Base-by-base conservation (phyloP, 352 stramenopile species). In the Phytophthora sojae region DNA sequence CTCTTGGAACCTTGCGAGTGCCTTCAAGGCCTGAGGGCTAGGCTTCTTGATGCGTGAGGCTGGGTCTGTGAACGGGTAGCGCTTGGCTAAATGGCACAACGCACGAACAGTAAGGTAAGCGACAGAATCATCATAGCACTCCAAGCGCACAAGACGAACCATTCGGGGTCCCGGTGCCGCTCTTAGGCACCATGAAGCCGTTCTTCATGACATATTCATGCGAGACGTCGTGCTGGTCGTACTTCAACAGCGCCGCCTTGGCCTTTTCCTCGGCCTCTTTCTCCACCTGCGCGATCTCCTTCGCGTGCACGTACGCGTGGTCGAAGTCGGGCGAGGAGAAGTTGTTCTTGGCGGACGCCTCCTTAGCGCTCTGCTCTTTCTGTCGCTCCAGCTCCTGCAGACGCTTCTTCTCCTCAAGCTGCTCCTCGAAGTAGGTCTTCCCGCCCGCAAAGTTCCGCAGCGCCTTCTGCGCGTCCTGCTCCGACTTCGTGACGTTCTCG, bases 191-290 rank as follows among this genome's bases (percentile, higher is more conserved):
- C 62, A 79, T 79, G 3, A 90, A 68, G 26, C 85, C 85, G 53
- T 92, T 92, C 42, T 79, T 81, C 85, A 92, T 90, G 11, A 81
- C 64, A 71, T 85, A 82, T 49, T 91, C 76, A 50, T 91, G 80
- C 4, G 75, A 74, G 2, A 84, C 70, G 35, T 91, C 75, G 25
- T 81, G 77, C 71, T 86, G 77, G n/a, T 83, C 82, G 60, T 81
- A 90, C 58, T 90, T 79, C 12, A 81, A 67, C 5, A 90, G 65
- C 37, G 74, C 69, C 0, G 74, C 79, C 62, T 90, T 90, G 15
- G 83, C 83, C 56, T 89, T 86, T 52, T 85, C 77, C 47, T 88
- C 83, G 0, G 83, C 83, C 32, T 88, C 77, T 17, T 81, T 84
- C 45, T 88, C 81, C 15, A 73, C 64, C 44, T 83, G 67, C 3